Base-by-base conservation (phyloP, 108 stramenopile species). In the Cyclotella kingstonii region DNA sequence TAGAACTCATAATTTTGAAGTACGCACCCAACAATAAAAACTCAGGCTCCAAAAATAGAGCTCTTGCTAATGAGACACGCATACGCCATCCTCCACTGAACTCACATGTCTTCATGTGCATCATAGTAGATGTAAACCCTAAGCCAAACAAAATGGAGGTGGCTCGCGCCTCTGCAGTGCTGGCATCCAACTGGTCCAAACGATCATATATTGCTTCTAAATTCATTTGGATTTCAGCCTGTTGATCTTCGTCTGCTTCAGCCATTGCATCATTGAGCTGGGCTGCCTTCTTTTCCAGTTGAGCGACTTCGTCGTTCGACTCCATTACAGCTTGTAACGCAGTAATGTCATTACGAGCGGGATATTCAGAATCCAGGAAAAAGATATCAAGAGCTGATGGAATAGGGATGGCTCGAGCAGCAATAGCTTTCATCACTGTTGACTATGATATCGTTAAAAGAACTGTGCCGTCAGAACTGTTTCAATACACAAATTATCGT, bases 61-160 rank as follows among this genome's bases (percentile, higher is more conserved):
- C 98, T 29, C 96, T 75, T 21, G 96, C 96, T 31, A 98, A 70
- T 8, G 97, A 91, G 25, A 99, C 96, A 41, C 98, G 84, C 98
- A 98, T 98, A 22, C 98, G 80, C 99, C 99, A 99, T 22, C 99
- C 99, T 62, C 99, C 99, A 66, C 76, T 80, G 73, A 99, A 98
- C 56, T 98, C 97, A 41, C 71, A 60, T 17, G 98, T 98, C 54
- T 85, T 95, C 86, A 91, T 96, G 15, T 68, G 30, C 78, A 96
- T 95, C 95, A 95, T 96, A 22, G 77, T 76, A 9, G 56, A 57
- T 23, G 99, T 96, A 67, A 99, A 99, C 29, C 98, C 97, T 7
- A 99, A 75, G 47, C 99, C 99, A 53, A 83, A 70, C 22, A 99
- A 77, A 81, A 99, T 99, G 19, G 80, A 66, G 25, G 95, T 93